Percentiles rank a stretch among this genome's conserved stretches.
Conservation (phyloP, 106 monocot species). For the Apostasia shenzhenica region DNA sequence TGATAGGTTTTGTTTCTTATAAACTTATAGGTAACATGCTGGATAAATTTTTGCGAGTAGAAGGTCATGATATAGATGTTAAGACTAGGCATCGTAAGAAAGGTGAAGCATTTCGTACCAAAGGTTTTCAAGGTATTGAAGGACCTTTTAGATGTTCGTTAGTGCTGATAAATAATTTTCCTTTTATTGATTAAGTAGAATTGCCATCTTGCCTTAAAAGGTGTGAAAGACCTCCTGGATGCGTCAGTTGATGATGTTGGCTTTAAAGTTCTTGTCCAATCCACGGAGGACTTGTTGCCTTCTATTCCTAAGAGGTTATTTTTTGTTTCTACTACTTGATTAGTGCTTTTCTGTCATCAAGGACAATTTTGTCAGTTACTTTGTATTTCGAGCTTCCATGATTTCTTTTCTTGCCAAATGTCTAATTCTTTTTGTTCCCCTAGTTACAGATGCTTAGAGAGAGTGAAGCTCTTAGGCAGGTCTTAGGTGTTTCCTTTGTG, state of each 20-base stretch:
- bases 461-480: slow-evolving; percentile 24
- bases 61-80: slow-evolving; percentile 26
- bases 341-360: too few species aligned
- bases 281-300: slow-evolving; percentile 40
- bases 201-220: neutral
- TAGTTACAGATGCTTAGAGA: slow-evolving; percentile 31
- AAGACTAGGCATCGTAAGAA: slow-evolving; percentile 24
- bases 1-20: slow-evolving; percentile 55
- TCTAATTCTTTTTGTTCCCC: neutral
- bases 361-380: neutral
- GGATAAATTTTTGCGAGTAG: slow-evolving; percentile 28
- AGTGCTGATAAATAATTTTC: neutral
- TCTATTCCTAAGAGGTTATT: slow-evolving; percentile 49
- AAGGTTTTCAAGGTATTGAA: slow-evolving; percentile 24
- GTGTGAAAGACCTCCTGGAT: slow-evolving; percentile 3
- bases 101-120: slow-evolving; percentile 17
- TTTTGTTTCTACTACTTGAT: neutral
- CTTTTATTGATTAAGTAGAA: slow-evolving; percentile 1
- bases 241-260: slow-evolving; percentile 3
- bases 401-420: neutral
- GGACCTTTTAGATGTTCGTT: too few species aligned
- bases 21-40: slow-evolving; percentile 40
- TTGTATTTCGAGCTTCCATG: neutral
- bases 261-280: slow-evolving; percentile 26
- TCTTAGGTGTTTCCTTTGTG: neutral